Evolutionary conservation across 768 basidiomycete species (phyloP), one percentile per base, ranked within the genome.

Genomic region (Lentinula sp.): DNA sequence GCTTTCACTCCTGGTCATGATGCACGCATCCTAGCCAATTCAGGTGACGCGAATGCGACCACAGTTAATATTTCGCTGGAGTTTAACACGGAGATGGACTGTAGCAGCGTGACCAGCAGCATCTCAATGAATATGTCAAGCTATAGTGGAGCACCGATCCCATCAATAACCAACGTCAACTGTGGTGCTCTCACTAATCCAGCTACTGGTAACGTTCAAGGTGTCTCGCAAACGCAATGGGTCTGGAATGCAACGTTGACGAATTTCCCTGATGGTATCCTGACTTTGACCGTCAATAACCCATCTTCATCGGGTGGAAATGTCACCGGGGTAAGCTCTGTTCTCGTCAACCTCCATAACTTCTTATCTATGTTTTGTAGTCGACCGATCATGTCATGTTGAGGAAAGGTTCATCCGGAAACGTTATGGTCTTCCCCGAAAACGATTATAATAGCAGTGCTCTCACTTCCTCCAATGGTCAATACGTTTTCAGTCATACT

Each of bases 1-100:
- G 84, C 82, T 59, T 96, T 96, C 73, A 70, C 73, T 5, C 95
- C 95, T 0, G 94, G 95, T 1, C 95, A 97, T 70, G 95, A 97
- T 66, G 79, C 84, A 40, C 89, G 95, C 43, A 75, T 93, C 39
- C 70, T 78, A 18, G 70, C 71, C 13, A 80, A 79, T n/a, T 70
- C 80, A 21, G 74, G 82, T 60, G 84, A 84, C 28, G 82, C 81
- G 0, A 84, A 82, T 7, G 70, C 92, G 57, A 75, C 87, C 63
- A 84, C 88, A 10, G 96, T 95, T 69, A 80, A 96, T 66, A 84
- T 97, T 60, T 69, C 79, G 0, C 78, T 97, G 63, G 89, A 96
- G 74, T 97, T 92, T 74, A 94, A 88, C 65, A 72, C 77, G 7
- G 69, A 66, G 34, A 95, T 97, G 95, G 76, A 81, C 62, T 96